phyloP scores from a whole-genome alignment of 441 rosid genomes.

The Viola pubescens region DNA sequence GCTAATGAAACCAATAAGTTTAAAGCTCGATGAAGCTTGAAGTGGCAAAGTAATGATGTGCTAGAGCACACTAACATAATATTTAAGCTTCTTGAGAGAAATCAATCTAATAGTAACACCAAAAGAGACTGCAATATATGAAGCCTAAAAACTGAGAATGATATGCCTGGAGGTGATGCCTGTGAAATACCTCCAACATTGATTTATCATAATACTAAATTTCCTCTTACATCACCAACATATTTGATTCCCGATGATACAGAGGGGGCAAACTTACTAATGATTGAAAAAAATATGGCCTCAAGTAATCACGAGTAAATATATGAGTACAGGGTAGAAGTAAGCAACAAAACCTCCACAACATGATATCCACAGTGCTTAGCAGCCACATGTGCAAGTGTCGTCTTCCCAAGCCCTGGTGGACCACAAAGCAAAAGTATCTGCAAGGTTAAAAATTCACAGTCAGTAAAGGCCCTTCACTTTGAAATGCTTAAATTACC shows the following conservation, averaged over 20 bases:
- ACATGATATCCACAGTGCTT: slow-evolving; percentile 97
- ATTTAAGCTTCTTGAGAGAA: too few species aligned
- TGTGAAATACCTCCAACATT: too few species aligned
- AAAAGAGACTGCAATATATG: too few species aligned
- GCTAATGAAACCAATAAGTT: too few species aligned
- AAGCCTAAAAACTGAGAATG: too few species aligned
- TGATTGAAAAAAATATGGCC: neutral
- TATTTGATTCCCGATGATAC: slow-evolving; percentile 6
- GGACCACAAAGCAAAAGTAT: slow-evolving; percentile 96
- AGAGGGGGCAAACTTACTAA: slow-evolving; percentile 7
- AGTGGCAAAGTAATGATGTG: too few species aligned
- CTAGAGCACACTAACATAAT: too few species aligned
- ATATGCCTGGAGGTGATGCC: too few species aligned
- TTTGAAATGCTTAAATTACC: neutral
- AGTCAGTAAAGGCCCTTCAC: slow-evolving; percentile 6
- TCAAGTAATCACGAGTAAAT: slow-evolving; percentile 8
- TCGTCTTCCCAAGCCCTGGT: slow-evolving; percentile 99
- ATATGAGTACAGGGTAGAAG: slow-evolving; percentile 14
- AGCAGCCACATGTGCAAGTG: slow-evolving; percentile 96
- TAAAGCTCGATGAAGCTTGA: too few species aligned
- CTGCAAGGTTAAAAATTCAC: slow-evolving; percentile 41
- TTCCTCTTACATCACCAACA: too few species aligned
- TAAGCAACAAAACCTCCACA: slow-evolving; percentile 63
- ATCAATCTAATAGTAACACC: too few species aligned
- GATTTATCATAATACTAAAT: too few species aligned